Evolutionary conservation across 352 stramenopile species (phyloP).

Genomic region (Phytophthora vignae): DNA sequence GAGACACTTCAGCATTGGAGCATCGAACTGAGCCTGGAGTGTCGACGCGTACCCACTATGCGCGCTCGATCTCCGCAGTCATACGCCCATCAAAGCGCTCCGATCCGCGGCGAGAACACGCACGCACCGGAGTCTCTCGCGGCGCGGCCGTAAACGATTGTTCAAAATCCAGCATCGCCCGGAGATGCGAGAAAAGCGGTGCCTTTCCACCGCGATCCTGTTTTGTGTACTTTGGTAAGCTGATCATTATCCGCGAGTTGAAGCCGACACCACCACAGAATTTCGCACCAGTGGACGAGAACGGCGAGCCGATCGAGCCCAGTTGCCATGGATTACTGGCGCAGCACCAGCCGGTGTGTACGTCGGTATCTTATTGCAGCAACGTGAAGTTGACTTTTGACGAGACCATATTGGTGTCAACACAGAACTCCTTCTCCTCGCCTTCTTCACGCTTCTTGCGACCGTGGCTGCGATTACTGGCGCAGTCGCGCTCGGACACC

Average conservation of each 20-base stretch:
- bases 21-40: not conserved
- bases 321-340: no score
- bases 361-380: no score
- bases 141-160: slow-evolving; percentile 32
- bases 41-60: slow-evolving; percentile 33
- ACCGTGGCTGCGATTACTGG: slow-evolving; percentile 10
- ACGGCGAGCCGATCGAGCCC: not conserved
- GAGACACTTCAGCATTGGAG: slow-evolving; percentile 32
- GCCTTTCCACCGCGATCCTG: slow-evolving; percentile 17
- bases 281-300: slow-evolving; percentile 6
- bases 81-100: slow-evolving; percentile 42
- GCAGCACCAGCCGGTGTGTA: not conserved
- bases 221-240: slow-evolving; percentile 16
- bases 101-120: slow-evolving; percentile 18
- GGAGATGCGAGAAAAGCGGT: slow-evolving; percentile 21
- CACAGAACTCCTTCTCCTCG: not conserved
- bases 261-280: slow-evolving; percentile 4
- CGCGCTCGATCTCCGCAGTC: slow-evolving; percentile 27
- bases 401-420: not conserved
- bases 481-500: not conserved
- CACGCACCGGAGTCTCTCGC: slow-evolving; percentile 28
- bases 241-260: not conserved
- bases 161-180: slow-evolving; percentile 37
- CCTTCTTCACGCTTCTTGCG: not conserved
- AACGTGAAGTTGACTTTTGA: not conserved